A percentile compares a stretch with the other conserved stretches of the same genome.
Evolutionary conservation across 257 asterid species (phyloP).

Genomic region (Vinca minor): DNA sequence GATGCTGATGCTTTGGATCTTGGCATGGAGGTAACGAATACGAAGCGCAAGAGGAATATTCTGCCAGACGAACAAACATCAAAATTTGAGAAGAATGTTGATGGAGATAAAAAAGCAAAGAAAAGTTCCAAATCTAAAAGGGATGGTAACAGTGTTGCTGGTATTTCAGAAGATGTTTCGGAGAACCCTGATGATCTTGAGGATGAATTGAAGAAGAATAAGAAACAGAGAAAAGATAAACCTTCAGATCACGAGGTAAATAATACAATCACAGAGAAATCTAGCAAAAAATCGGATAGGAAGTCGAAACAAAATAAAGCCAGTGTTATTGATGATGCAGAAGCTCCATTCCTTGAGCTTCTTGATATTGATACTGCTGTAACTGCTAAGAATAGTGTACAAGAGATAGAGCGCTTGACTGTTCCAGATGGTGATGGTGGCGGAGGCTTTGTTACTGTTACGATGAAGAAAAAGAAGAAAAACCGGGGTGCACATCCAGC

Average conservation of each 20-base stretch:
- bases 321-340: slow-evolving; percentile 46
- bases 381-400: slow-evolving; percentile 7
- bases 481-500: slow-evolving; percentile 27
- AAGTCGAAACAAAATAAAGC: slow-evolving; percentile 24
- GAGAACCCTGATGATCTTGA: slow-evolving; percentile 15
- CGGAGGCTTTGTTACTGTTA: slow-evolving; percentile 29
- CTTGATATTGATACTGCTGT: slow-evolving; percentile 23
- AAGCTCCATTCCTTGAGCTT: slow-evolving; percentile 51
- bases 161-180: slow-evolving; percentile 10
- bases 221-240: slow-evolving; percentile 27
- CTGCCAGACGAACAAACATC: slow-evolving; percentile 19
- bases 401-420: slow-evolving; percentile 15
- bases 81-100: slow-evolving; percentile 15
- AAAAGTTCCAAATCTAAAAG: slow-evolving; percentile 20
- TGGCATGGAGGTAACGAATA: slow-evolving; percentile 20
- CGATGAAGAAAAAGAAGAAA: slow-evolving; percentile 36
- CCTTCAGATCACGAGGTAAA: slow-evolving; percentile 21
- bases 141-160: slow-evolving; percentile 18
- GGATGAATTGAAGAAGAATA: slow-evolving; percentile 35
- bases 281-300: slow-evolving; percentile 30
- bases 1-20: slow-evolving; percentile 20
- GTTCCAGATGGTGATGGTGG: slow-evolving; percentile 23
- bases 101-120: slow-evolving; percentile 27
- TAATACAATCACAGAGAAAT: slow-evolving; percentile 10
- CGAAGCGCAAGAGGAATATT: slow-evolving; percentile 26